Evolutionary conservation across 2,329 filamentous ascomycete species (phyloP), one percentile per base, ranked within the genome.

Genomic region (Beauveria varroae): DNA sequence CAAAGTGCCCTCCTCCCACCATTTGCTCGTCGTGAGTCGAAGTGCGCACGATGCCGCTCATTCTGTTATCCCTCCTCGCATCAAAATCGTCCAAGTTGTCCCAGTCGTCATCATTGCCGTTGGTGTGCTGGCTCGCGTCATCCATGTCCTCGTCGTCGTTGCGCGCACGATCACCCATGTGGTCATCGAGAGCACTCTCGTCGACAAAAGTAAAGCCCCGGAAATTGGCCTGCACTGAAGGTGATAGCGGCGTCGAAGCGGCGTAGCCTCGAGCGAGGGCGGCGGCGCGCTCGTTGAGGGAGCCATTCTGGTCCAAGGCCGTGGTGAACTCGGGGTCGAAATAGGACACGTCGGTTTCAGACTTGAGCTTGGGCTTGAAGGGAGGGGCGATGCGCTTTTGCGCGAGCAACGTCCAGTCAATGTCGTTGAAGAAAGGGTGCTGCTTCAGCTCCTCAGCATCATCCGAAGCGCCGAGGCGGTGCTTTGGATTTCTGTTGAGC

Each of bases 121-220:
- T 69, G 60, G 75, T 67, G 43, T 70, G 74, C 43, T 57, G 55
- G 16, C 55, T 46, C 3, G 76, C 79, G 64, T 87, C 83, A 61
- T 83, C 79, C 84, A 86, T 86, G 26, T 86, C 81, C 64, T 87
- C 84, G 53, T 84, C 79, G 57, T 81, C 77, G 59, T 73, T 74
- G 63, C 76, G 69, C 60, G 71, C 68, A 56, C 79, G 76, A 63
- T 80, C 80, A 61, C 77, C 75, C 85, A 91, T 92, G 66, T 95
- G 88, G 65, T 93, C 91, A 57, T 98, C 93, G 61, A 99, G 87
- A 2, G 91, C 90, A 70, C 91, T 97, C 76, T 98, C 93, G 68
- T 98, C 95, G n/a, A 98, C 95, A 73, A 96, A 99, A 0, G 95
- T 99, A 75, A 99, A 99, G 40, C 95, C 95, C 70, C 95, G 91